Base-by-base conservation (phyloP, 2,329 filamentous ascomycete species). In the Emmonsia crescens region DNA sequence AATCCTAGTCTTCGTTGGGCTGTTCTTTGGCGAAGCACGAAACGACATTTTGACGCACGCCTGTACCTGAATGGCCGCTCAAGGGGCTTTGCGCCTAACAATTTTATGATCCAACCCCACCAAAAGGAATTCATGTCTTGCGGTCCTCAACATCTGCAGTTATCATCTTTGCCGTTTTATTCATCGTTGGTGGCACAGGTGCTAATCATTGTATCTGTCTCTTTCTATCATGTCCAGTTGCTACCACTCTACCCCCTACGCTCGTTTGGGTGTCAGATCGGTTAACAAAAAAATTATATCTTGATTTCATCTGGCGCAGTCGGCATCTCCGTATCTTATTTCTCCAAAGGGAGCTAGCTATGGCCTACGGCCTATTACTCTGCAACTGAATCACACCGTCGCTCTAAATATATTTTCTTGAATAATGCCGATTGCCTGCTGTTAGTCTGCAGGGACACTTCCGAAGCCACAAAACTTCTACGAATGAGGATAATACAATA, bases 161-260 rank as follows among this genome's bases (percentile, higher is more conserved):
- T 24, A 6, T 55, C 31, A 38, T 40, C 2, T 38, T 55, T 55
- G n/a, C 10, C 10, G 9, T 55, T 55, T 40, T n/a, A 38, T 38
- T 55, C 33, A 8, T 38, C 19, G 52, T 55, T 55, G 52, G 52
- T 55, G 52, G 52, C 52, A 55, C 52, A 55, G 52, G n/a, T 38
- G 10, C n/a, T 55, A 38, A 38, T n/a, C 8, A 38, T 52, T 4
- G 29, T 33, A 33, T 52, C 19, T 48, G 49, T 31, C 29, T 52
- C 14, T n/a, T 24, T 55, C 31, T 55, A 48, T 24, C 44, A 48
- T 21, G 16, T 10, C 2, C n/a, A 33, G 24, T 24, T 38, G 19
- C 16, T 38, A 38, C 19, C n/a, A 21, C 2, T 38, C 21, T 10
- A 24, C 14, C 29, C 19, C 24, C n/a, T 2, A 31, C 29, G n/a